Conservation (phyloP, 805 yeast species). For the Wickerhamomyces bisporus region DNA sequence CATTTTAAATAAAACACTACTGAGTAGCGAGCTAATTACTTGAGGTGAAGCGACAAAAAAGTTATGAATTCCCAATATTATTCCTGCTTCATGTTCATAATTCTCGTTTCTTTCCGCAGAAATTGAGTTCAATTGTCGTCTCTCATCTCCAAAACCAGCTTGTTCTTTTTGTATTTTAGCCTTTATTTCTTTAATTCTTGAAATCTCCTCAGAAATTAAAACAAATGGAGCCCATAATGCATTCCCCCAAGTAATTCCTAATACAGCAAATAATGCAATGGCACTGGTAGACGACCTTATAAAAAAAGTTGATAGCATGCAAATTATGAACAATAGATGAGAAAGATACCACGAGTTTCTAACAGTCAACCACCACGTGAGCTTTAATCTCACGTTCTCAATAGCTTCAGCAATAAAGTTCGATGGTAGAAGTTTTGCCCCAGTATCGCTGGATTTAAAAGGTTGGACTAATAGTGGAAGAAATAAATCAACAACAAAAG, state of each 20-base stretch:
- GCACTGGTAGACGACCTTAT: constrained; percentile 38
- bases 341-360: constrained; percentile 45
- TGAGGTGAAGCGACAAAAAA: constrained; percentile 56
- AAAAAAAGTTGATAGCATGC: constrained; percentile 43
- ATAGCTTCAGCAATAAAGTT: constrained; percentile 4
- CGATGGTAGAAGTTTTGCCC: constrained; percentile 4
- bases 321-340: constrained; percentile 43
- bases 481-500: constrained; percentile 38
- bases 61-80: constrained; percentile 52
- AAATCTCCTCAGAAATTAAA: constrained; percentile 51
- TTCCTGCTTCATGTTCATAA: constrained; percentile 51
- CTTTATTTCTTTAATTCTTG: constrained; percentile 45
- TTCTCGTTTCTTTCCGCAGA: constrained; percentile 28
- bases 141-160: constrained; percentile 1
- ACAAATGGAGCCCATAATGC: constrained; percentile 68
- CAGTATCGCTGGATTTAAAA: constrained; percentile 15
- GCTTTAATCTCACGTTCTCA: constrained; percentile 9
- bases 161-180: constrained; percentile 21
- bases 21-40: constrained; percentile 43
- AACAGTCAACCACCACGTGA: constrained; percentile 26
- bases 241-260: constrained; percentile 62
- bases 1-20: constrained; percentile 40
- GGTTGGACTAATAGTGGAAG: constrained; percentile 40
- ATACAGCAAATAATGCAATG: constrained; percentile 41
- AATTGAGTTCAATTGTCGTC: background rate